phyloP scores from a whole-genome alignment of 441 rosid genomes.

The Croton laevigatus region DNA sequence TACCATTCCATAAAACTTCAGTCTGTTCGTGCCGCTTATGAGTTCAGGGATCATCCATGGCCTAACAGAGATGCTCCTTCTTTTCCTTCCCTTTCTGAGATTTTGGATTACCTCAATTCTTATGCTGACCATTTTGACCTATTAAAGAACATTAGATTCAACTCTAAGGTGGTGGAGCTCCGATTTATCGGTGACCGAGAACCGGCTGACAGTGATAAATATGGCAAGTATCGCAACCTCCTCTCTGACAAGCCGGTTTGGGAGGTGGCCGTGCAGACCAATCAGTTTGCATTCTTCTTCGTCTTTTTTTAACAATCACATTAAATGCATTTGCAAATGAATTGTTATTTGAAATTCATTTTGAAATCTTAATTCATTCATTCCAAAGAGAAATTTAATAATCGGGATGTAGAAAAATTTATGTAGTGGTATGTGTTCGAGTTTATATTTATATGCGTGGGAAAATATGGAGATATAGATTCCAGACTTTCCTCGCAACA shows the following conservation, averaged over 20 bases:
- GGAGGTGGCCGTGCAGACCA: slow-evolving; percentile 69
- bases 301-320: too few relatives aligned
- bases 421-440: slow-evolving; percentile 77
- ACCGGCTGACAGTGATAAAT: slow-evolving; percentile 16
- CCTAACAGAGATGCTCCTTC: slow-evolving; percentile 56
- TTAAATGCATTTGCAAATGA: too few relatives aligned
- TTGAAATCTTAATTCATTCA: too few relatives aligned
- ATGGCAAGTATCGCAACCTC: slow-evolving; percentile 34
- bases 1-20: slow-evolving; percentile 77
- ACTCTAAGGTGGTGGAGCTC: slow-evolving; percentile 64
- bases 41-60: slow-evolving; percentile 86
- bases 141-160: slow-evolving; percentile 53
- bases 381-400: too few relatives aligned
- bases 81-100: slow-evolving; percentile 67
- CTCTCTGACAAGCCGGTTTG: slow-evolving; percentile 69
- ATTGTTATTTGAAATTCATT: too few relatives aligned
- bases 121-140: slow-evolving; percentile 68
- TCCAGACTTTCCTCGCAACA: slow-evolving; percentile 49
- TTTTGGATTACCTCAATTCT: slow-evolving; percentile 65
- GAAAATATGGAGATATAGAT: slow-evolving; percentile 75
- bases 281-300: slow-evolving; percentile 24
- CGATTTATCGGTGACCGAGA: slow-evolving; percentile 43
- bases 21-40: slow-evolving; percentile 59
- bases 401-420: not conserved
- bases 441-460: slow-evolving; percentile 65